phyloP scores from a whole-genome alignment of 306 rosid genomes.

The Dryas octopetala region DNA sequence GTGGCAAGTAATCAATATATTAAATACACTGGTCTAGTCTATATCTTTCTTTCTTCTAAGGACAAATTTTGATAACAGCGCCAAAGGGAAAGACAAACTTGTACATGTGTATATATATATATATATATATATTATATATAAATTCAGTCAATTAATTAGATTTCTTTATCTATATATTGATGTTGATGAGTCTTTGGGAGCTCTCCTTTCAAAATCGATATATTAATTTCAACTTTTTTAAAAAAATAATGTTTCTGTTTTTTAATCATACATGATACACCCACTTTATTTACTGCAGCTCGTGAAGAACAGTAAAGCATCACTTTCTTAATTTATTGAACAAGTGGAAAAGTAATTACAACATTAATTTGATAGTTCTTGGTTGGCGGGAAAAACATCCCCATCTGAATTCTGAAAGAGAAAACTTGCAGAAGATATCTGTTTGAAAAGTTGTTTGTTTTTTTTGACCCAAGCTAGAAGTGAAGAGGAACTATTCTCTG shows the following conservation, averaged over 20 bases:
- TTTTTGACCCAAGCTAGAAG: not conserved
- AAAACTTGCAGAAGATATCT: not conserved
- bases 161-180: no score
- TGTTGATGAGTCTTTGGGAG: not conserved
- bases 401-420: slow-evolving; percentile 8
- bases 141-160: no score
- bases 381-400: slow-evolving; percentile 40
- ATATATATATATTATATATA: no score
- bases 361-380: slow-evolving; percentile 15
- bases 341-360: slow-evolving; percentile 32
- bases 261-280: no score
- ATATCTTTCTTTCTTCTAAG: not conserved
- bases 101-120: no score
- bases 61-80: not conserved
- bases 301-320: slow-evolving; percentile 32
- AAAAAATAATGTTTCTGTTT: not conserved
- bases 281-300: not conserved
- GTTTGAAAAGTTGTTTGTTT: not conserved
- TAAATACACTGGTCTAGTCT: no score
- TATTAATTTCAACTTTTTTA: not conserved
- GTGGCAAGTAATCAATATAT: no score
- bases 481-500: not conserved
- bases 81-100: not conserved
- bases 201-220: not conserved
- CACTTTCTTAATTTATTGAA: slow-evolving; percentile 28